Evolutionary conservation across 2,329 filamentous ascomycete genomes (phyloP).

Genomic region (Chaetomiaceae sp.): DNA sequence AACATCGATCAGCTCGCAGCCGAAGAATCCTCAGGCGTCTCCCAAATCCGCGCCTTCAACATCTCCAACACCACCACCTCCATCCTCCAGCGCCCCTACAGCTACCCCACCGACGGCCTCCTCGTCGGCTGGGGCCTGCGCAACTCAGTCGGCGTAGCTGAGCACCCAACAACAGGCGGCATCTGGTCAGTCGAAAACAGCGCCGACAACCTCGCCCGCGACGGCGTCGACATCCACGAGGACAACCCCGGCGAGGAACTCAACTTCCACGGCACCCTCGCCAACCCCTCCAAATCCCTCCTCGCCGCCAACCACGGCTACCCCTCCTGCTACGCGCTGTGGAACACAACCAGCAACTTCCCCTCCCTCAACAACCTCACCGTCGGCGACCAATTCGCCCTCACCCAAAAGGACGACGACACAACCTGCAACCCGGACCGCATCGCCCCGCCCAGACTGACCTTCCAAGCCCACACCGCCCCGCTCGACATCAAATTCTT

Average conservation of each 20-base stretch:
- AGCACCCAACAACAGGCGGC: conserved; percentile 46
- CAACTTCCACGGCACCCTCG: conserved; percentile 61
- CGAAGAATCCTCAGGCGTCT: conserved; percentile 50
- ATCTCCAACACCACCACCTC: conserved; percentile 30
- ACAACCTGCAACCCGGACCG: conserved; percentile 39
- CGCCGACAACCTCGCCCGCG: conserved; percentile 54
- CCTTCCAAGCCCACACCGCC: conserved; percentile 61
- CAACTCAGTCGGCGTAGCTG: conserved; percentile 63
- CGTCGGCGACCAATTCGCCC: conserved; percentile 48
- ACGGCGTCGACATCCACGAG: conserved; percentile 53
- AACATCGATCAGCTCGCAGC: conserved; percentile 57
- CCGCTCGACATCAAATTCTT: conserved; percentile 70
- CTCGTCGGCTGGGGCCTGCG: conserved; percentile 60
- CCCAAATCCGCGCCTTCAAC: conserved; percentile 61
- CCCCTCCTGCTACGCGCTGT: conserved; percentile 63
- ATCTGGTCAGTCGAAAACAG: conserved; percentile 59
- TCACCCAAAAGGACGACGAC: conserved; percentile 35
- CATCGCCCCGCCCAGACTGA: conserved; percentile 49
- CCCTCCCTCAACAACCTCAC: conserved; percentile 38
- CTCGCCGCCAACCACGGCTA: conserved; percentile 60
- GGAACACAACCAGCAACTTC: conserved; percentile 45
- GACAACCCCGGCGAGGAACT: conserved; percentile 68
- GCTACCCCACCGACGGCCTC: conserved; percentile 45
- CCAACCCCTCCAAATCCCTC: conserved; percentile 27
- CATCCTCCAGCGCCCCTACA: conserved; percentile 30